These are phyloP conservation scores for Magnolia kwangsiensis DNA, from an alignment of 164 flowering plant species.

Conservation along the genomic window DNA sequence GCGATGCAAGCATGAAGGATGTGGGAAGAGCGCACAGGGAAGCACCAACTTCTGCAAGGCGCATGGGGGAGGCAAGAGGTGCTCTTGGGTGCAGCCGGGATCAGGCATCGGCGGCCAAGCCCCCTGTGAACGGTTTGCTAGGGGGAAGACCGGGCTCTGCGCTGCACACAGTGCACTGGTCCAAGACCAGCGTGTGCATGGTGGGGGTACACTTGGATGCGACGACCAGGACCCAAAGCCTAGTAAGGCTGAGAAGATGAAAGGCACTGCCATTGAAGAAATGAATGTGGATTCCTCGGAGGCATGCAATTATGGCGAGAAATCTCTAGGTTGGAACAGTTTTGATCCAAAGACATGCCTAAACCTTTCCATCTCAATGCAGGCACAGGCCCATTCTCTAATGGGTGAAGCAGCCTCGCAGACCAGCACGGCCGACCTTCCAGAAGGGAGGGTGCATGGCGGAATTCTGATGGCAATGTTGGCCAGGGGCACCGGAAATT, in stretches of 20 bases:
- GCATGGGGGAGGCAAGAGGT: conserved; percentile 91
- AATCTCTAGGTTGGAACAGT: conserved; percentile 15
- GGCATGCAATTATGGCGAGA: conserved; percentile 5
- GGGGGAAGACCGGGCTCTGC: conserved; percentile 84
- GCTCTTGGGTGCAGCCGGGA: conserved; percentile 78
- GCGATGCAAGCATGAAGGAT: conserved; percentile 73
- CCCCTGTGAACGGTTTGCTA: conserved; percentile 75
- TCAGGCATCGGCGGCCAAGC: conserved; percentile 45
- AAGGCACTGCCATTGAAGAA: conserved; percentile 33
- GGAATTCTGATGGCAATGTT: conserved; percentile 47
- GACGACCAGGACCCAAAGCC: conserved; percentile 29
- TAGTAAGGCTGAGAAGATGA: conserved; percentile 28
- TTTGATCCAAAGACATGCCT: not conserved
- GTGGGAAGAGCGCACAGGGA: conserved; percentile 44
- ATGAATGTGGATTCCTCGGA: conserved; percentile 41
- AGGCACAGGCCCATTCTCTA: not conserved
- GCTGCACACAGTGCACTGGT: conserved; percentile 69
- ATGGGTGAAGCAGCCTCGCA: not conserved
- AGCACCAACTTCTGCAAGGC: conserved; percentile 17
- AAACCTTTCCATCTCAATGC: not conserved
- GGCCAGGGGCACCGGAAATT: conserved; percentile 3
- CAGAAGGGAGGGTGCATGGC: conserved; percentile 57
- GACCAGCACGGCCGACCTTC: conserved; percentile 8
- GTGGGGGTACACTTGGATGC: conserved; percentile 62
- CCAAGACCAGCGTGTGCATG: conserved; percentile 84